Evolutionary conservation across 1,139 yeast species (phyloP).

Genomic region (Blastobotrys illinoisensis): DNA sequence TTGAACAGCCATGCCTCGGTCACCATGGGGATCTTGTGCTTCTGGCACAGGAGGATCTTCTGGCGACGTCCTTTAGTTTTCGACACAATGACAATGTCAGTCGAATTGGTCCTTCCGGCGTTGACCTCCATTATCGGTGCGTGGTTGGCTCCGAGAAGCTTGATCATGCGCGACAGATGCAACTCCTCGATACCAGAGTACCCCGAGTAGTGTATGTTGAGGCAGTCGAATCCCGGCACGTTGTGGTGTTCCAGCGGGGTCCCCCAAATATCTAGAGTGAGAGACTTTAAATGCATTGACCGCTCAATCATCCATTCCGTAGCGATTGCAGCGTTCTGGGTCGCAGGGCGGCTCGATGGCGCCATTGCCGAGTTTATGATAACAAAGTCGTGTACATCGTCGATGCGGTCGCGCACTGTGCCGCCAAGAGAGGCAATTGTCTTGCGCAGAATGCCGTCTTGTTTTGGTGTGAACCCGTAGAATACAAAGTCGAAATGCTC

Average conservation of each 20-base stretch:
- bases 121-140: slow-evolving; percentile 34
- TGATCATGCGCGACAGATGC: slow-evolving; percentile 63
- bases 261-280: slow-evolving; percentile 68
- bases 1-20: slow-evolving; percentile 50
- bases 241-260: slow-evolving; percentile 46
- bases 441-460: slow-evolving; percentile 23
- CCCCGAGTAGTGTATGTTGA: slow-evolving; percentile 67
- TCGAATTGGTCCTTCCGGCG: slow-evolving; percentile 2
- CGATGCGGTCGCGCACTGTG: slow-evolving; percentile 7
- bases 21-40: slow-evolving; percentile 42
- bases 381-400: slow-evolving; percentile 10
- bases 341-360: slow-evolving; percentile 13
- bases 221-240: slow-evolving; percentile 32
- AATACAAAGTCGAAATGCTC: slow-evolving; percentile 18
- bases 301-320: slow-evolving; percentile 88
- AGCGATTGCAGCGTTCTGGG: slow-evolving; percentile 17
- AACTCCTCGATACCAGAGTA: slow-evolving; percentile 76
- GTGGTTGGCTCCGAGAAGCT: slow-evolving; percentile 41
- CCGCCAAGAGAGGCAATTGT: slow-evolving; percentile 39
- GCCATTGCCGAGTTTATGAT: slow-evolving; percentile 28
- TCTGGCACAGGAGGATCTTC: slow-evolving; percentile 5
- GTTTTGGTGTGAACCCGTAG: slow-evolving; percentile 22
- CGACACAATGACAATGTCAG: slow-evolving; percentile 6
- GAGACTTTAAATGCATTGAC: slow-evolving; percentile 53
- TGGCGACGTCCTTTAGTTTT: neutral